A percentile compares a stretch with the other conserved stretches of the same genome.
These are phyloP conservation scores for Alternaria metachromatica DNA, from an alignment of 2,329 filamentous ascomycete species.

Conservation along the genomic window DNA sequence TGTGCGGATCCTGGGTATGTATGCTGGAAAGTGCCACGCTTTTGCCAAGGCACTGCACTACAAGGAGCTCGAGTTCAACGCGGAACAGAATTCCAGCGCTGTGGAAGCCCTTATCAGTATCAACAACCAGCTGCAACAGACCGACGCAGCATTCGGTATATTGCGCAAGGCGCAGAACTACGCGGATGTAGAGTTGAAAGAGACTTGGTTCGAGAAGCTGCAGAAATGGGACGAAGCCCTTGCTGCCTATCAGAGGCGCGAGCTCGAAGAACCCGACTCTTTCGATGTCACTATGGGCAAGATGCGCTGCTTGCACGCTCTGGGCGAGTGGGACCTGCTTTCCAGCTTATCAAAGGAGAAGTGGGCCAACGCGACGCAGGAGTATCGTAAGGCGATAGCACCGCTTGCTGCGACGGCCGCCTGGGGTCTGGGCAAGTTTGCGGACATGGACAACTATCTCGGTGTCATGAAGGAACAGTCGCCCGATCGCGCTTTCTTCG, in stretches of 20 bases:
- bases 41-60: slow-evolving; percentile 98
- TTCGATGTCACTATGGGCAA: slow-evolving; percentile 99
- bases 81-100: slow-evolving; percentile 93
- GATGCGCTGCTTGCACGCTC: slow-evolving; percentile 96
- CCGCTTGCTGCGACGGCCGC: slow-evolving; percentile 93
- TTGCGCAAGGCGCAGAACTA: slow-evolving; percentile 94
- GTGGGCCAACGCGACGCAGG: slow-evolving; percentile 87
- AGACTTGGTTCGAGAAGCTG: slow-evolving; percentile 99
- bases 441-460: slow-evolving; percentile 96
- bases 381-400: slow-evolving; percentile 89
- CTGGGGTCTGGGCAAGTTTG: slow-evolving; percentile 96
- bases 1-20: slow-evolving; percentile 90
- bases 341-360: slow-evolving; percentile 89
- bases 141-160: slow-evolving; percentile 97
- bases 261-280: slow-evolving; percentile 72
- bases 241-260: slow-evolving; percentile 87
- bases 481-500: slow-evolving; percentile 96
- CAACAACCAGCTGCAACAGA: slow-evolving; percentile 98
- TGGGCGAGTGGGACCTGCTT: slow-evolving; percentile 96
- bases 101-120: slow-evolving; percentile 98
- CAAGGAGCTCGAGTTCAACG: slow-evolving; percentile 97
- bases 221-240: slow-evolving; percentile 98
- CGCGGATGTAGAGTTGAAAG: slow-evolving; percentile 92
- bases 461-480: slow-evolving; percentile 93
- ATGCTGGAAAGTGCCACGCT: slow-evolving; percentile 95